Conservation (phyloP, 2,329 filamentous ascomycete genomes). For the Paramyrothecium roridum region DNA sequence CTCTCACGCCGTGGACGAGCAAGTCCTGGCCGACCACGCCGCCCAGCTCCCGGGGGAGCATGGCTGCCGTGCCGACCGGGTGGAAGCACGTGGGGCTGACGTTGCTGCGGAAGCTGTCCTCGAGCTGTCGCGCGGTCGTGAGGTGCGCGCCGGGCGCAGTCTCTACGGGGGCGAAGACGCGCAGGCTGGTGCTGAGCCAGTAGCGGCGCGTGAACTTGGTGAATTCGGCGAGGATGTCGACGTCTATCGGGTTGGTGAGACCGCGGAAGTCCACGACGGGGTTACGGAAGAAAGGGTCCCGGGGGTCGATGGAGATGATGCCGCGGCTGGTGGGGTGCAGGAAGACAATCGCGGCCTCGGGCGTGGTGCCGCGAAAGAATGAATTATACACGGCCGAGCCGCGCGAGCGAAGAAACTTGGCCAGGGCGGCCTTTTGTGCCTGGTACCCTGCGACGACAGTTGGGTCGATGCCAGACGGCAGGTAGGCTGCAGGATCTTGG, state of each 20-base stretch:
- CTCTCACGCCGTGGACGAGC: not conserved
- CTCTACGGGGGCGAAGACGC: not conserved
- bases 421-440: not conserved
- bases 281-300: not conserved
- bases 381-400: not conserved
- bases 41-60: not conserved
- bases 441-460: not conserved
- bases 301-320: not conserved
- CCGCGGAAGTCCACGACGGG: not conserved
- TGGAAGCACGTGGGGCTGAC: not conserved
- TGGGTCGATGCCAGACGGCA: not conserved
- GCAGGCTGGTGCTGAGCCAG: not conserved
- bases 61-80: not conserved
- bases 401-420: not conserved
- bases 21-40: not conserved
- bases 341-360: not conserved
- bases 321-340: not conserved
- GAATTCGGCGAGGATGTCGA: not conserved
- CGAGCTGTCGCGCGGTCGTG: not conserved
- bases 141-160: not conserved
- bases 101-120: not conserved
- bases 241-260: not conserved
- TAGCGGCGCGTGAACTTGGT: not conserved
- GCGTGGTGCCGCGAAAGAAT: not conserved
- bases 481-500: not conserved